These are phyloP conservation scores for Letharia columbiana DNA, from an alignment of 495 filamentous ascomycete genomes.

Conservation along the genomic window DNA sequence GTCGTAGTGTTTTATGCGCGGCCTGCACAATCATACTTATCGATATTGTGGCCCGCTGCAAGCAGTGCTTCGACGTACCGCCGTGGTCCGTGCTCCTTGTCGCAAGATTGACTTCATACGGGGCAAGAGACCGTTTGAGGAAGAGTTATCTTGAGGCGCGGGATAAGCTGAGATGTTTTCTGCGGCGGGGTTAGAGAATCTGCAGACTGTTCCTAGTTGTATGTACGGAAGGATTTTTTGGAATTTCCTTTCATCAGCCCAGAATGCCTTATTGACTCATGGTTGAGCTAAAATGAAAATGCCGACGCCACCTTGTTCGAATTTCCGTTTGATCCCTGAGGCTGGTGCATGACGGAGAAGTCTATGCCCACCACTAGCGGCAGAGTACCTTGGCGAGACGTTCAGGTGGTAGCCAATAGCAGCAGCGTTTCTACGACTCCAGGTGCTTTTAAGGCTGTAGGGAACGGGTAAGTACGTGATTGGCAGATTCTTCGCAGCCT, in stretches of 20 bases:
- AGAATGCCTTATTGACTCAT: neutral
- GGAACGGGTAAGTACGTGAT: conserved; percentile 3
- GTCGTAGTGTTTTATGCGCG: conserved; percentile 9
- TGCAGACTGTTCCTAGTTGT: conserved; percentile 6
- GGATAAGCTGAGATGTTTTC: conserved; percentile 8
- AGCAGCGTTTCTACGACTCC: neutral
- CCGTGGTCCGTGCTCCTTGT: conserved; percentile 13
- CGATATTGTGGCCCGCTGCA: neutral
- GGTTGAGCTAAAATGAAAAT: neutral
- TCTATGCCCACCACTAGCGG: conserved; percentile 13
- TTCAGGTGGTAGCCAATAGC: conserved; percentile 8
- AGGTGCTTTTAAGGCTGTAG: neutral
- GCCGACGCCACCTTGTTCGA: conserved; percentile 10
- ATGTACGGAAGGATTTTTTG: conserved; percentile 9
- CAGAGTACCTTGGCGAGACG: conserved; percentile 8
- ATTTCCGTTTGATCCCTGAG: conserved; percentile 14
- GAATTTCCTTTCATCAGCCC: conserved; percentile 5
- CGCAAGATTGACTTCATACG: conserved; percentile 6
- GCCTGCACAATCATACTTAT: neutral
- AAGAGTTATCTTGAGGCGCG: conserved; percentile 15
- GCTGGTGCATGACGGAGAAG: conserved; percentile 17
- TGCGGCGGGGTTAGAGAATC: conserved; percentile 18
- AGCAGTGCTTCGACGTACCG: neutral
- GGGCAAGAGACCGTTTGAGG: conserved; percentile 6
- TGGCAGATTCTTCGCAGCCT: neutral